phyloP scores from a whole-genome alignment of 1,139 yeast species.

The Yamadazyma jaroonii region DNA sequence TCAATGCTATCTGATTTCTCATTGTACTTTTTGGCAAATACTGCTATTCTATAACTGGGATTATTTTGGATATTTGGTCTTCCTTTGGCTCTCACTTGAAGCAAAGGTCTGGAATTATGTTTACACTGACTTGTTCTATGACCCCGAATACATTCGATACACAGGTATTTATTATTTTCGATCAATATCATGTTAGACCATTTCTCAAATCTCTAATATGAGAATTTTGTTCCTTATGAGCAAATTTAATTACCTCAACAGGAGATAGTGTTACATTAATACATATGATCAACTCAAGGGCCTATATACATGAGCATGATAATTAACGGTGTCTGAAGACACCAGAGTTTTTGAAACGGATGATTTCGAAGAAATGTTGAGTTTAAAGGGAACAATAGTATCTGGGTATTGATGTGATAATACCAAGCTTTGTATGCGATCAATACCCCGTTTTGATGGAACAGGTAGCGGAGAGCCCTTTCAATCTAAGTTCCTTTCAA shows the following conservation, averaged over 20 bases:
- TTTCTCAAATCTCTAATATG: neutral
- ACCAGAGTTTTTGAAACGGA: too few relatives aligned
- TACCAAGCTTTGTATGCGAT: too few relatives aligned
- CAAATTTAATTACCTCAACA: neutral
- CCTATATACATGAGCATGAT: too few relatives aligned
- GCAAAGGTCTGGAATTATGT: constrained; percentile 74
- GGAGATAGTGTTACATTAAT: too few relatives aligned
- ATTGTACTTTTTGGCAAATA: constrained; percentile 47
- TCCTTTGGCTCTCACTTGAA: constrained; percentile 87
- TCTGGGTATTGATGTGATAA: too few relatives aligned
- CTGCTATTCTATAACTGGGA: constrained; percentile 54
- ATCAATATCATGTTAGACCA: constrained; percentile 65
- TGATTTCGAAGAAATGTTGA: too few relatives aligned
- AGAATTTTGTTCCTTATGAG: neutral
- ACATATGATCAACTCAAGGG: too few relatives aligned
- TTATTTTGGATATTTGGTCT: constrained; percentile 60
- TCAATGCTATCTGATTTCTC: constrained; percentile 29
- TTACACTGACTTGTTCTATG: constrained; percentile 87
- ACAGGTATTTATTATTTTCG: constrained; percentile 85
- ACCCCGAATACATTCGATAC: constrained; percentile 87
- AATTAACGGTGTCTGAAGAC: too few relatives aligned
- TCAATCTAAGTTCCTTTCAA: too few relatives aligned
- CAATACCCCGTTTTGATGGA: too few relatives aligned
- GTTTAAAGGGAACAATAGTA: too few relatives aligned
- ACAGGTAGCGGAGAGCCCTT: too few relatives aligned